These are phyloP conservation scores for Tricholoma furcatifolium DNA, from an alignment of 768 basidiomycete species.

Conservation along the genomic window DNA sequence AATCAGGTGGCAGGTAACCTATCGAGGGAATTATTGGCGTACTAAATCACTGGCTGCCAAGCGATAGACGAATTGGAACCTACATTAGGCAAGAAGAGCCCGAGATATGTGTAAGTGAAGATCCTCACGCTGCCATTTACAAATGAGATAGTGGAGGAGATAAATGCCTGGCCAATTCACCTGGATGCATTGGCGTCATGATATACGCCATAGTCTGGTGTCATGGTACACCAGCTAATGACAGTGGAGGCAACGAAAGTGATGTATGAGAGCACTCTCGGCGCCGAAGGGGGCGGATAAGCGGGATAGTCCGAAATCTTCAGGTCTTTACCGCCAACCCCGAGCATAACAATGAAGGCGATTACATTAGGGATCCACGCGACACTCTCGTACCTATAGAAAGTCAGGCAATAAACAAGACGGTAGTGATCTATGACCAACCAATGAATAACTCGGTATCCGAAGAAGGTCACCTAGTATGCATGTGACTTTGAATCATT, in stretches of 20 bases:
- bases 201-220: conserved; percentile 45
- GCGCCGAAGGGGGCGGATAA: conserved; percentile 25
- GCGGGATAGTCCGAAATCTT: conserved; percentile 16
- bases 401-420: not conserved
- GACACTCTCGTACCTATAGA: conserved; percentile 47
- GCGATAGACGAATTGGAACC: conserved; percentile 18
- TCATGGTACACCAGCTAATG: conserved; percentile 42
- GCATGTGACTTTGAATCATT: too few species aligned
- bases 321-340: conserved; percentile 63
- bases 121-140: conserved; percentile 43
- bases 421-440: conserved; percentile 24
- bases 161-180: conserved; percentile 14
- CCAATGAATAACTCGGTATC: conserved; percentile 61
- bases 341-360: conserved; percentile 61
- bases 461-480: conserved; percentile 56
- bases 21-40: conserved; percentile 23
- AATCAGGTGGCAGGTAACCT: conserved; percentile 47
- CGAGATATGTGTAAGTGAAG: conserved; percentile 64
- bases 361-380: conserved; percentile 70
- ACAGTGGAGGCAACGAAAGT: conserved; percentile 37
- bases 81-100: conserved; percentile 61
- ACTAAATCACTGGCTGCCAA: not conserved
- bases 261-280: conserved; percentile 32
- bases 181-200: conserved; percentile 32
- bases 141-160: not conserved